Evolutionary conservation across 2,329 filamentous ascomycete genomes (phyloP), one percentile per base, ranked within the genome.

Genomic region (Fusarium tuaranense): DNA sequence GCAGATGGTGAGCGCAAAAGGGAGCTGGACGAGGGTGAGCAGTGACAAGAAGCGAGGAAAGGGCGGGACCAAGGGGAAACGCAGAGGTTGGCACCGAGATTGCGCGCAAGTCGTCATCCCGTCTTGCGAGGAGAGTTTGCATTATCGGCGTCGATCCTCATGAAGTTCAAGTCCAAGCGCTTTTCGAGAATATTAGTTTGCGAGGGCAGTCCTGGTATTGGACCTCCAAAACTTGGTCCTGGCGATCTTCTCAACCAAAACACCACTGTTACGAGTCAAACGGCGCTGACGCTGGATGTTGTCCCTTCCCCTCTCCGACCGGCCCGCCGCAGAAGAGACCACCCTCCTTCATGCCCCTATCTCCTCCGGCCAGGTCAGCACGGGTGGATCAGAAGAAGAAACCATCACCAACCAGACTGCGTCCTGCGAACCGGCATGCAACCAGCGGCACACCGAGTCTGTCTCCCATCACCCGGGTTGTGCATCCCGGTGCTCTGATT

Each of bases 1-100:
- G 84, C 84, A 85, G 80, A 68, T 73, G 66, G 65, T 72, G 76
- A 77, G 72, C 72, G 72, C 73, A 75, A 78, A 78, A 78, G 60
- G 68, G 77, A 77, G 76, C 68, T 70, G 55, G 32, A 57, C 34
- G 73, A 67, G 69, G 51, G 68, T 67, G 58, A 41, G 53, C 58
- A 65, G 67, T 41, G 63, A 68, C 53, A 71, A 62, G 67, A 68
- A 36, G 62, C 13, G 65, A 67, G 65, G n/a, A 63, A 75, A 73
- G 44, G 46, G 58, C 41, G 39, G 39, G 30, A 51, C 60, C 36
- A 55, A 41, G 59, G 51, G 63, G 60, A 69, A 74, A 71, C 48
- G 20, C 62, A 55, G 68, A 76, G 76, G 70, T 68, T 69, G 76
- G 74, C 65, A 48, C 71, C 70, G 76, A 79, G 63, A 78, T 78